Conservation (phyloP, 2,329 filamentous ascomycete genomes). For the Aspergillaceae sp. region DNA sequence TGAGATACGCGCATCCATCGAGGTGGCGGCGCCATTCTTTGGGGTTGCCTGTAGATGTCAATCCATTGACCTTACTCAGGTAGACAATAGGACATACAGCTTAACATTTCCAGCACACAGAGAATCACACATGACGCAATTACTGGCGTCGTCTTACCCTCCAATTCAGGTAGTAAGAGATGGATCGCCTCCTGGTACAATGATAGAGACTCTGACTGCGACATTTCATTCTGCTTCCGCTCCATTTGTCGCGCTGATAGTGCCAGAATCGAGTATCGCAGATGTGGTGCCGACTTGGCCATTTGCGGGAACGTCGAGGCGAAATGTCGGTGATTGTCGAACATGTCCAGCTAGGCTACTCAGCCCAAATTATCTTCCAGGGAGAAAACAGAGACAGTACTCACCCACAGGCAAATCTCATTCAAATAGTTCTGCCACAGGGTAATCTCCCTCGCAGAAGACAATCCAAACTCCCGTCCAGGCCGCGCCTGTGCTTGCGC, state of each 20-base stretch:
- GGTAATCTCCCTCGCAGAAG: constrained; percentile 22
- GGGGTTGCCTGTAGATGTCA: constrained; percentile 19
- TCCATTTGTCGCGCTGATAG: constrained; percentile 46
- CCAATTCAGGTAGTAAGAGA: constrained; percentile 40
- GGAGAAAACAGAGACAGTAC: not conserved
- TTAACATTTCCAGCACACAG: constrained; percentile 47
- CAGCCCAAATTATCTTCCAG: too few relatives aligned
- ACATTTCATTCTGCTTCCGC: constrained; percentile 32
- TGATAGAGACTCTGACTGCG: constrained; percentile 38
- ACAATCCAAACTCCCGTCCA: constrained; percentile 17
- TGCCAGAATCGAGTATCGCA: constrained; percentile 44
- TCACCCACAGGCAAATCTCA: constrained; percentile 23
- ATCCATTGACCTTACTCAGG: not conserved
- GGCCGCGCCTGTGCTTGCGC: not conserved
- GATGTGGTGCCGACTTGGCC: constrained; percentile 36
- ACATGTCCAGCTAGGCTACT: constrained; percentile 41
- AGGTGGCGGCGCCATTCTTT: constrained; percentile 46
- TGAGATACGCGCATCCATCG: constrained; percentile 45
- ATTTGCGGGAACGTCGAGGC: constrained; percentile 42
- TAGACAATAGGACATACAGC: constrained; percentile 23
- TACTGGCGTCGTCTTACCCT: constrained; percentile 40
- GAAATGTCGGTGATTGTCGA: constrained; percentile 44
- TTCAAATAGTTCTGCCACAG: constrained; percentile 25
- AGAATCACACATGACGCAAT: constrained; percentile 47
- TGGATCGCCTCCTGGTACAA: constrained; percentile 47